These are phyloP conservation scores for Dothistroma septosporum DNA, from an alignment of 2,329 filamentous ascomycete species.

Conservation along the genomic window DNA sequence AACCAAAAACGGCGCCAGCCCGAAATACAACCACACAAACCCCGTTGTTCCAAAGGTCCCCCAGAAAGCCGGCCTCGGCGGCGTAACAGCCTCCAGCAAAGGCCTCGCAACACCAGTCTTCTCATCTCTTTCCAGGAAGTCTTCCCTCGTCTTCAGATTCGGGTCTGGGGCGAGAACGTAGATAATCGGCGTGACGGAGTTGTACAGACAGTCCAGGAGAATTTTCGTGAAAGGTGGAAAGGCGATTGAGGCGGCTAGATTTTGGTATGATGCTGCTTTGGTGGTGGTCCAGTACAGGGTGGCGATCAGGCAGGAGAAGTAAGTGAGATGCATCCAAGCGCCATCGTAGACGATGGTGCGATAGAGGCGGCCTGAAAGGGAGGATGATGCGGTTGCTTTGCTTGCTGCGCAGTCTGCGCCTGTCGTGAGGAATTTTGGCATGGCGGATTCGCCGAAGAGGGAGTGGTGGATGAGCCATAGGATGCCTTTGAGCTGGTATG, in stretches of 20 bases:
- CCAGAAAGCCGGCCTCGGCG: constrained; percentile 17
- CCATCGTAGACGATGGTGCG: constrained; percentile 14
- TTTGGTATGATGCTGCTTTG: not conserved
- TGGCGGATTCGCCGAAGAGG: constrained; percentile 17
- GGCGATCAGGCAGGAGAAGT: constrained; percentile 8
- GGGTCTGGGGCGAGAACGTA: constrained; percentile 15
- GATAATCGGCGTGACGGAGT: constrained; percentile 14
- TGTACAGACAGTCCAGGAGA: constrained; percentile 17
- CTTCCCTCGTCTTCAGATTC: constrained; percentile 13
- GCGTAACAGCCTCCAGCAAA: constrained; percentile 12
- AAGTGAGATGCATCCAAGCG: constrained; percentile 18
- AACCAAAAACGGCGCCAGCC: constrained; percentile 7
- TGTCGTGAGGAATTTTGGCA: constrained; percentile 15
- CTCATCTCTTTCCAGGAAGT: constrained; percentile 13
- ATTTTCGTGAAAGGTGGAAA: constrained; percentile 20
- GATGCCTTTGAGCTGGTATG: constrained; percentile 19
- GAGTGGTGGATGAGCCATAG: constrained; percentile 16
- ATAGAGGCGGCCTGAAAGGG: constrained; percentile 7
- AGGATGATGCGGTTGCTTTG: constrained; percentile 6
- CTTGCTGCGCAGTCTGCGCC: constrained; percentile 14
- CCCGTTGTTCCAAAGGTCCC: constrained; percentile 13
- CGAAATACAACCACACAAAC: constrained; percentile 14
- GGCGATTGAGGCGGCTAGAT: constrained; percentile 11
- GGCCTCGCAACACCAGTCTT: constrained; percentile 18
- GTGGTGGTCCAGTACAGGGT: constrained; percentile 10